These are phyloP conservation scores for Candida pseudoglaebosa DNA, from an alignment of 805 yeast species.

Conservation along the genomic window DNA sequence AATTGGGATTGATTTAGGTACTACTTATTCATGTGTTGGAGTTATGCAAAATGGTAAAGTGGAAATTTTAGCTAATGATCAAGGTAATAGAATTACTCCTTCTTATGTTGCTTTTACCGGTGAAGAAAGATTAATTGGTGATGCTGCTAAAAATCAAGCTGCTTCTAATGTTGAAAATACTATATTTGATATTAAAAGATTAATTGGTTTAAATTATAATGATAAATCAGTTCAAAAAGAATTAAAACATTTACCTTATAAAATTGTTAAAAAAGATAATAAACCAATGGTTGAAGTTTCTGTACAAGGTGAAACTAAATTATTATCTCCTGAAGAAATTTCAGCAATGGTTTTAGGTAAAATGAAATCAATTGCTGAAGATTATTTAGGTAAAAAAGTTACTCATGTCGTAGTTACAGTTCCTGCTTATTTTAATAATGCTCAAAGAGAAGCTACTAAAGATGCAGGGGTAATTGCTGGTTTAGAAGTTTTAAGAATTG, in stretches of 20 bases:
- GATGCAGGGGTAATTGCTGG: conserved; percentile 98
- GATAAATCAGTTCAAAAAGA: conserved; percentile 73
- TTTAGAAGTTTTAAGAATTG: conserved; percentile 88
- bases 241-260: conserved; percentile 70
- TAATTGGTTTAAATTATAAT: conserved; percentile 83
- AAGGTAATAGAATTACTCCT: conserved; percentile 98
- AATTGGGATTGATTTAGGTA: conserved; percentile 81
- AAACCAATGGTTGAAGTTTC: conserved; percentile 82
- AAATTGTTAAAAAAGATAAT: conserved; percentile 65
- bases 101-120: conserved; percentile 94
- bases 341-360: conserved; percentile 88
- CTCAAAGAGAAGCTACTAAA: conserved; percentile 97
- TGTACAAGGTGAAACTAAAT: conserved; percentile 79
- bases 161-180: conserved; percentile 91
- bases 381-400: conserved; percentile 52
- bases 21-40: conserved; percentile 94
- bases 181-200: conserved; percentile 87
- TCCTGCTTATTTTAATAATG: conserved; percentile 96
- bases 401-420: conserved; percentile 94
- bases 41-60: conserved; percentile 89
- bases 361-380: conserved; percentile 92
- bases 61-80: conserved; percentile 95
- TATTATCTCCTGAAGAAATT: conserved; percentile 91
- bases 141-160: conserved; percentile 97
- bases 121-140: conserved; percentile 91